Base-by-base conservation (phyloP, 352 stramenopile genomes). In the Peronospora destructor region DNA sequence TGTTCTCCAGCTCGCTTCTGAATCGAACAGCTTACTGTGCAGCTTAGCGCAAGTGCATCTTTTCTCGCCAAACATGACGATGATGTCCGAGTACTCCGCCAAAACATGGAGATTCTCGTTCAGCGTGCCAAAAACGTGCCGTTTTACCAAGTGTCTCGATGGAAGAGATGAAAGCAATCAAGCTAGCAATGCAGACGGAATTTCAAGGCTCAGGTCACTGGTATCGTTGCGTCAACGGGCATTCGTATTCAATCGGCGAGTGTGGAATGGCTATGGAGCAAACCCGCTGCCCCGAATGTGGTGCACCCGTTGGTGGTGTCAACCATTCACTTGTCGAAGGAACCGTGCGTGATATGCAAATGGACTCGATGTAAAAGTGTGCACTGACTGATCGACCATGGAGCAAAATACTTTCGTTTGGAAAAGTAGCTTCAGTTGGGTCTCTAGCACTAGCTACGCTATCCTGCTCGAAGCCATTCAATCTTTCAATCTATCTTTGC, bases 161-260 rank as follows among this genome's bases (percentile, higher is more conserved):
- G 13, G 43, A 57, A 0, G 70, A 80, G 35, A 53, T 60, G 36
- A 45, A 19, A 50, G 40, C 30, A 2, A 63, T 79, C 19, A 64
- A 61, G 35, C 56, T 39, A 25, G 70, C 59, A 0, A 73, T 73
- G 67, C 61, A 71, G 13, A 23, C 2, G 9, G 64, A 74, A 42
- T 64, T 73, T 37, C 23, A 6, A 0, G 53, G 61, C 11, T 59
- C 59, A 5, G 72, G 68, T 0, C 64, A 72, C n/a, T 81, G 84
- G 84, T 93, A 89, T 49, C 60, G 75, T 40, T 95, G 82, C 26
- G 66, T 68, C 0, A 88, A 90, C 57, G 82, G 82, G 3, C 84
- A 95, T 54, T 82, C 80, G 32, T 92, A 93, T 47, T 77, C 80
- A 35, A 88, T 95, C 42, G 80, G 76, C 8, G 79, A 93, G 38